Evolutionary conservation across 2,329 filamentous ascomycete species (phyloP), one percentile per base, ranked within the genome.

Genomic region (Colletotrichum limetticola): DNA sequence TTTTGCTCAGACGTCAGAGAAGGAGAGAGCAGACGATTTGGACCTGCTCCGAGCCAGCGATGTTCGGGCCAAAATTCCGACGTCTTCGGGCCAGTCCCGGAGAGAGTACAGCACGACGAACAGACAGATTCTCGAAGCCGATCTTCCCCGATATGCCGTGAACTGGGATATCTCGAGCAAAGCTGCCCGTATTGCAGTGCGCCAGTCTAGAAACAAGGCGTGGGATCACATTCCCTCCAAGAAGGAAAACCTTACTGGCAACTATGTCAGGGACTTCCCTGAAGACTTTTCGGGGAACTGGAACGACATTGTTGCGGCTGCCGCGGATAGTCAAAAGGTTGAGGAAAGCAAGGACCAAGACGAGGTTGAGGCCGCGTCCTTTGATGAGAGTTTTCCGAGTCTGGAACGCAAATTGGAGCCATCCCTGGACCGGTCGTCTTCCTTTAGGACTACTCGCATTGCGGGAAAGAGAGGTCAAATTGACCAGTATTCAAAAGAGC

Each of bases 231-330:
- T 56, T n/a, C 55, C 58, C 16, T 28, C 56, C 12, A 53, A 66
- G 22, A 59, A 66, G 42, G 66, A 65, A 8, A 30, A 72, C 11
- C 70, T 89, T 61, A 87, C 85, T 9, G 87, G 87, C 4, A 87
- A 86, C 74, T 89, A 85, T 73, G 79, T 80, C 9, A 84, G 83
- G 37, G 88, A 89, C 76, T 89, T 89, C 71, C 86, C 87, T 0
- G 86, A 89, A 71, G 87, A 89, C 4, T 88, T 87, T 67, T 76
- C 82, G 0, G 77, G 78, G 5, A 82, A 83, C 1, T 88, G 87
- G 87, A 80, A 78, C 53, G 75, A 71, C 7, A 74, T 62, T 22
- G 26, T 75, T n/a, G 53, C 61, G n/a, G 64, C 35, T 37, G 64
- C 35, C 26, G 24, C 35, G 3, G 60, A 62, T 35, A 71, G 57